Conservation (phyloP, 352 stramenopile genomes). For the Pythium chondricola region DNA sequence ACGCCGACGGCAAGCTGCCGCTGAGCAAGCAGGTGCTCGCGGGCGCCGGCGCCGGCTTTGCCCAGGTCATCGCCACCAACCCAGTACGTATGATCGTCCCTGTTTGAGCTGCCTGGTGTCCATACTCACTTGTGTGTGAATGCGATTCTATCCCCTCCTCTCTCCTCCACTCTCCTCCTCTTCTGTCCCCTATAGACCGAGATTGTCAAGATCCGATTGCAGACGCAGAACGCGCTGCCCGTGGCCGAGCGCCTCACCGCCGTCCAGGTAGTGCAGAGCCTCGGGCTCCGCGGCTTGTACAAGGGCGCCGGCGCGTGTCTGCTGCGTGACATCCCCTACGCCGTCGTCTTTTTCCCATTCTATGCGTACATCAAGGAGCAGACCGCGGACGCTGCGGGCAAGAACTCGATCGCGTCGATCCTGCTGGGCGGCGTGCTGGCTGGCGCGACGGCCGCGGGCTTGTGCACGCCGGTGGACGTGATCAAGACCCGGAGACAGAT, state of each 20-base stretch:
- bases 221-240: conserved; percentile 77
- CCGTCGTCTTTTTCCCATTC: conserved; percentile 89
- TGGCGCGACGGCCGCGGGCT: conserved; percentile 49
- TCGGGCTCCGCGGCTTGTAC: conserved; percentile 83
- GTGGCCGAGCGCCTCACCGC: conserved; percentile 51
- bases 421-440: conserved; percentile 55
- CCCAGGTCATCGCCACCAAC: conserved; percentile 85
- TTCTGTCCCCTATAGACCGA: conserved; percentile 42
- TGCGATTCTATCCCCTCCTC: too few relatives aligned
- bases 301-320: conserved; percentile 83
- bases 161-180: neutral
- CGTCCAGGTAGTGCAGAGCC: conserved; percentile 48
- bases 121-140: too few relatives aligned
- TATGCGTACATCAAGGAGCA: conserved; percentile 71
- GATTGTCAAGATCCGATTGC: conserved; percentile 90
- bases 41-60: conserved; percentile 65
- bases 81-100: conserved; percentile 48
- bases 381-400: conserved; percentile 40
- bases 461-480: conserved; percentile 72
- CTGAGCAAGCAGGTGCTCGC: conserved; percentile 59
- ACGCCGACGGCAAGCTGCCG: conserved; percentile 55
- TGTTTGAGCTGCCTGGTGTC: too few relatives aligned
- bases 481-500: conserved; percentile 89
- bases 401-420: conserved; percentile 53
- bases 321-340: conserved; percentile 91